phyloP scores from a whole-genome alignment of 1,284 basidiomycete genomes.

The Apiotrichum porosum region DNA sequence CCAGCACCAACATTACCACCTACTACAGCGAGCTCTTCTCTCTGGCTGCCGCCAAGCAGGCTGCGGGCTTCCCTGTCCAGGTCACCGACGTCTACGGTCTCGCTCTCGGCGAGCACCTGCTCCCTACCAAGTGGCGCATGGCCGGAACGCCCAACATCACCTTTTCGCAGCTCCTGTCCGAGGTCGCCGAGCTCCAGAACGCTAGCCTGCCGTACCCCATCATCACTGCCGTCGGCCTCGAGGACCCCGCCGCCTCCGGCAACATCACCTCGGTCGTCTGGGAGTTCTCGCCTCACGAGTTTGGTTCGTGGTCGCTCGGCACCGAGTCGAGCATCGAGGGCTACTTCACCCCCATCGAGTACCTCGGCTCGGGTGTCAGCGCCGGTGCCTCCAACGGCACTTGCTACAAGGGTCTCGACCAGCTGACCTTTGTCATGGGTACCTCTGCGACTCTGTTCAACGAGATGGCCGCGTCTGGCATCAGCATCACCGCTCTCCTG shows the following conservation, averaged over 20 bases:
- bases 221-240: conserved; percentile 45
- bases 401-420: conserved; percentile 46
- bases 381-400: conserved; percentile 39
- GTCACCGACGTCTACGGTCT: conserved; percentile 44
- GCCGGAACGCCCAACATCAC: conserved; percentile 44
- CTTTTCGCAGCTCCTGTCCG: conserved; percentile 28
- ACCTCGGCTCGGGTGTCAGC: conserved; percentile 40
- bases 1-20: conserved; percentile 35
- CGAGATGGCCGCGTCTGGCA: conserved; percentile 7
- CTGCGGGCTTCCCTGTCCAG: conserved; percentile 40
- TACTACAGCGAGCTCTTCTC: conserved; percentile 48
- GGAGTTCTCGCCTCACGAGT: conserved; percentile 52
- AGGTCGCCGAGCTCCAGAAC: conserved; percentile 21
- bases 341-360: conserved; percentile 42
- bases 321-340: conserved; percentile 25
- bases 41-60: conserved; percentile 39
- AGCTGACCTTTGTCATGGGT: conserved; percentile 48
- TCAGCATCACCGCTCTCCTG: conserved; percentile 25
- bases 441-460: conserved; percentile 48
- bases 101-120: conserved; percentile 40
- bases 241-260: background rate
- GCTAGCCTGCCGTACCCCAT: conserved; percentile 42
- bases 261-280: conserved; percentile 43
- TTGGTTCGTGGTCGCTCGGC: conserved; percentile 48
- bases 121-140: conserved; percentile 38